Conservation (phyloP, 2,329 filamentous ascomycete species). For the Alternaria conjuncta region DNA sequence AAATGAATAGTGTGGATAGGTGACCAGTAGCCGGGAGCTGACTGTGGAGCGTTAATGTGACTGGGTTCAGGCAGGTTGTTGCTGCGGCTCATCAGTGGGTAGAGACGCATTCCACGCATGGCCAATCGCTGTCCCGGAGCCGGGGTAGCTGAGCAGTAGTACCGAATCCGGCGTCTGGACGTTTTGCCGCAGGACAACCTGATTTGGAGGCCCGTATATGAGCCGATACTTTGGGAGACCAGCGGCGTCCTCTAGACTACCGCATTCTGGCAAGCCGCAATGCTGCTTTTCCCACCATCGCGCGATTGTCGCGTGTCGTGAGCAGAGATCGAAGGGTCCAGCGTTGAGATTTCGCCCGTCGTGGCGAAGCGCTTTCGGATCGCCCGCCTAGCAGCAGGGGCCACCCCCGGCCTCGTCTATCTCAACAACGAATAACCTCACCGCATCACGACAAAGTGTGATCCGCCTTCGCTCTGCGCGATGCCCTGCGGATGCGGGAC, state of each 20-base stretch:
- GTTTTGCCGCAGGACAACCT: conserved; percentile 24
- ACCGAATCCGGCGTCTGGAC: conserved; percentile 28
- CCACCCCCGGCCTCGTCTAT: conserved; percentile 16
- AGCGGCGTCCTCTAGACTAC: conserved; percentile 22
- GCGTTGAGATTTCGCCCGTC: conserved; percentile 19
- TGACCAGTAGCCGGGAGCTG: conserved; percentile 24
- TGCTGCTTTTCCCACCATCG: conserved; percentile 10
- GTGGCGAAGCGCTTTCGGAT: conserved; percentile 24
- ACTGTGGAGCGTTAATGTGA: conserved; percentile 27
- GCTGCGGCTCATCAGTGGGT: conserved; percentile 38
- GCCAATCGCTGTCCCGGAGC: conserved; percentile 34
- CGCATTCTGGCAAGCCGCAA: conserved; percentile 1
- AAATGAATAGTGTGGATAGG: conserved; percentile 19
- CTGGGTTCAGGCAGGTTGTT: conserved; percentile 28
- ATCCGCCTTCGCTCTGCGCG: conserved; percentile 16
- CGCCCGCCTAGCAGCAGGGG: conserved; percentile 20
- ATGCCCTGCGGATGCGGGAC: conserved; percentile 19
- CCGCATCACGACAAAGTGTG: conserved; percentile 22
- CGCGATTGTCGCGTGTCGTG: conserved; percentile 31
- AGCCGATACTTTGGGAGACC: conserved; percentile 26
- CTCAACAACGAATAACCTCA: conserved; percentile 28
- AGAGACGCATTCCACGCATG: conserved; percentile 20
- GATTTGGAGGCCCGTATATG: conserved; percentile 34
- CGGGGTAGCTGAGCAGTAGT: conserved; percentile 23
- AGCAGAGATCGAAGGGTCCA: conserved; percentile 9